These are phyloP conservation scores for Leccinum incarnatum DNA, from an alignment of 768 basidiomycete genomes.

Conservation along the genomic window DNA sequence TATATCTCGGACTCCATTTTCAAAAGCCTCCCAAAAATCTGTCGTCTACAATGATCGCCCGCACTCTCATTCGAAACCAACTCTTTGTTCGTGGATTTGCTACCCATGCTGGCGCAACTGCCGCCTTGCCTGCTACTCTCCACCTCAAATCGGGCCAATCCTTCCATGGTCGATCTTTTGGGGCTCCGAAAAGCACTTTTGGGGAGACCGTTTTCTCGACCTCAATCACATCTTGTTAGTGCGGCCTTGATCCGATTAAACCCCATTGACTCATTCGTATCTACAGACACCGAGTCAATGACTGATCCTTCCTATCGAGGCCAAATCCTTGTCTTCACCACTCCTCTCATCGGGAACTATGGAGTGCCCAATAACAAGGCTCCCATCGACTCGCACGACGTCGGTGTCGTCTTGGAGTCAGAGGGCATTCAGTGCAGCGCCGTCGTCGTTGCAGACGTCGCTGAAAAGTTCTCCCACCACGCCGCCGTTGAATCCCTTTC, in stretches of 20 bases:
- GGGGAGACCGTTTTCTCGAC: slow-evolving; percentile 99
- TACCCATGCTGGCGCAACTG: slow-evolving; percentile 53
- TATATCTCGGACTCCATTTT: slow-evolving; percentile 72
- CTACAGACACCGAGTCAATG: slow-evolving; percentile 97
- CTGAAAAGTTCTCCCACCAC: slow-evolving; percentile 94
- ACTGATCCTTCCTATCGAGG: slow-evolving; percentile 98
- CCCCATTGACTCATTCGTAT: slow-evolving; percentile 11
- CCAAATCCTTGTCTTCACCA: slow-evolving; percentile 98
- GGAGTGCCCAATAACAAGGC: slow-evolving; percentile 75
- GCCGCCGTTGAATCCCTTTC: slow-evolving; percentile 89
- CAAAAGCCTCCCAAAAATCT: slow-evolving; percentile 29
- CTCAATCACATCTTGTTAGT: slow-evolving; percentile 94
- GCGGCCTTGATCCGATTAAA: slow-evolving; percentile 3
- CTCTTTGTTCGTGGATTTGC: slow-evolving; percentile 60
- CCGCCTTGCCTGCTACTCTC: slow-evolving; percentile 70
- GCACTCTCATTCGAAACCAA: slow-evolving; percentile 48
- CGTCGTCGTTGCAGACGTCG: slow-evolving; percentile 91
- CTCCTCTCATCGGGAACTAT: slow-evolving; percentile 98
- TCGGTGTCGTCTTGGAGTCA: slow-evolving; percentile 89
- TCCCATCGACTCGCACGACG: slow-evolving; percentile 68
- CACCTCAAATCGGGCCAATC: slow-evolving; percentile 95
- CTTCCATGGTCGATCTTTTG: slow-evolving; percentile 87
- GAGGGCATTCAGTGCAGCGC: slow-evolving; percentile 87
- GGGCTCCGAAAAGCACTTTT: slow-evolving; percentile 79
- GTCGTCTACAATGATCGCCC: slow-evolving; percentile 51